Evolutionary conservation across 2,329 filamentous ascomycete species (phyloP).

Genomic region (Aspergillus ustus): DNA sequence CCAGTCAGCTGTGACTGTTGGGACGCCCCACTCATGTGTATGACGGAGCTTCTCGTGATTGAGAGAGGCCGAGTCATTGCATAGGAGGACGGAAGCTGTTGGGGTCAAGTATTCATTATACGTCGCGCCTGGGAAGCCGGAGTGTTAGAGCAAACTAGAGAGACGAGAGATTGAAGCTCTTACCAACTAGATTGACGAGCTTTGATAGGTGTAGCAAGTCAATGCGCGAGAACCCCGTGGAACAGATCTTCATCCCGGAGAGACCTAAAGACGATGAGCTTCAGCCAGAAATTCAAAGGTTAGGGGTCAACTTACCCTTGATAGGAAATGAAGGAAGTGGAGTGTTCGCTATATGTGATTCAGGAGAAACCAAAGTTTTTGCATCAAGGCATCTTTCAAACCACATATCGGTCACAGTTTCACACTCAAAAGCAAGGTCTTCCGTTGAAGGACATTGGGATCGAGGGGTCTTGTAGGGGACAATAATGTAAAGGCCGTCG

Average conservation of each 20-base stretch:
- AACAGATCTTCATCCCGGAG: constrained; percentile 71
- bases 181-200: constrained; percentile 72
- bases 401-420: constrained; percentile 85
- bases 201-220: constrained; percentile 85
- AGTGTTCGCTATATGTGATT: constrained; percentile 72
- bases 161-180: constrained; percentile 18
- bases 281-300: not conserved
- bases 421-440: constrained; percentile 48
- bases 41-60: constrained; percentile 78
- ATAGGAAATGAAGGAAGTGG: constrained; percentile 76
- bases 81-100: constrained; percentile 77
- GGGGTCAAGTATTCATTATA: constrained; percentile 79
- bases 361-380: constrained; percentile 72
- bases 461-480: constrained; percentile 43
- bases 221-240: constrained; percentile 80
- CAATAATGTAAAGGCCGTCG: constrained; percentile 43
- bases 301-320: constrained; percentile 42
- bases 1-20: constrained; percentile 82
- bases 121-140: constrained; percentile 61
- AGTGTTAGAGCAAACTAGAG: not conserved
- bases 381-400: constrained; percentile 84
- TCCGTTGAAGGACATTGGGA: constrained; percentile 43
- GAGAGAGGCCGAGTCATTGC: constrained; percentile 56
- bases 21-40: constrained; percentile 74
- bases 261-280: constrained; percentile 58